These are phyloP conservation scores for Vanilla planifolia DNA, from an alignment of 106 monocot species.

Conservation along the genomic window DNA sequence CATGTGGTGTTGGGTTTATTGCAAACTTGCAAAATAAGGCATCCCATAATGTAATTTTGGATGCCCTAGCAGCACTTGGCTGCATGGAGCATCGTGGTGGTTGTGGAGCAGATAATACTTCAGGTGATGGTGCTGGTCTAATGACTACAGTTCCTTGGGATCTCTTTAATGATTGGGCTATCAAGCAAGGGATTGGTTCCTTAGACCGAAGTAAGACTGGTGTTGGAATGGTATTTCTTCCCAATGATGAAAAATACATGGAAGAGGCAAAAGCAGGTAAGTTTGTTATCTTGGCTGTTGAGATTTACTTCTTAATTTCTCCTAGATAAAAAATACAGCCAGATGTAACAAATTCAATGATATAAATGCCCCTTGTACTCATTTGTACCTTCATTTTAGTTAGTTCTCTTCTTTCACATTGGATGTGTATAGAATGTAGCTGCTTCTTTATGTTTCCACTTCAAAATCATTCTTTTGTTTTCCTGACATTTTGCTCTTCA, in stretches of 20 bases:
- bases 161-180: constrained; percentile 77
- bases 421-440: no score
- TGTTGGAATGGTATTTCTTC: constrained; percentile 96
- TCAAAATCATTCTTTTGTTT: no score
- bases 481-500: no score
- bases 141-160: constrained; percentile 94
- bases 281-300: no score
- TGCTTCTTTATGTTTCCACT: no score
- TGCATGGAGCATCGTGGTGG: constrained; percentile 99
- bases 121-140: constrained; percentile 91
- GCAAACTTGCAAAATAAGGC: constrained; percentile 88
- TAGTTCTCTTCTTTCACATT: no score
- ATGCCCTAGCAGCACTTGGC: constrained; percentile 89
- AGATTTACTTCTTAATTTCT: no score
- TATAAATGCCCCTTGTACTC: no score
- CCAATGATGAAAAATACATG: constrained; percentile 60
- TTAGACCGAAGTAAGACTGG: constrained; percentile 75
- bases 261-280: constrained; percentile 83
- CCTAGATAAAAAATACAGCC: no score
- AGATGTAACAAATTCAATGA: no score
- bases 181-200: constrained; percentile 57
- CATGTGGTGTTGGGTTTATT: constrained; percentile 99
- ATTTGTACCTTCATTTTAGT: no score
- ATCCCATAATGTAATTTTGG: constrained; percentile 67
- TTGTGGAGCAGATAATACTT: constrained; percentile 92